A percentile compares a stretch with the other conserved stretches of the same genome.
These are phyloP conservation scores for Mycocentrospora acerina DNA, from an alignment of 2,329 filamentous ascomycete species.

Conservation along the genomic window DNA sequence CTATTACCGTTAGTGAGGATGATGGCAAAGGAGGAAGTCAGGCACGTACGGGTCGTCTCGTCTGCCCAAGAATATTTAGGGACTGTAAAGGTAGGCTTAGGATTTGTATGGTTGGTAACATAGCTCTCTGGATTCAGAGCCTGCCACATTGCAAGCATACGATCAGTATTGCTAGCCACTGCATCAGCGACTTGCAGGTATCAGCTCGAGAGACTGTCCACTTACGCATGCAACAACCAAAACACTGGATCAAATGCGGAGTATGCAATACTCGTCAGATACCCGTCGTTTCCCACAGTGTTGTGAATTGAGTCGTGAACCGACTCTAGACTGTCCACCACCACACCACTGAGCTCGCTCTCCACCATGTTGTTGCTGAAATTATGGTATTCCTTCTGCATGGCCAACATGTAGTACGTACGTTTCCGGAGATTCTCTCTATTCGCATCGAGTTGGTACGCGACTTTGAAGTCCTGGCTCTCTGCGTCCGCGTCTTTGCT, in stretches of 20 bases:
- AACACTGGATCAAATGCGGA: constrained; percentile 80
- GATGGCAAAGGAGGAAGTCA: neutral
- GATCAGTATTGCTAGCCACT: constrained; percentile 65
- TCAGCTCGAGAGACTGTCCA: neutral
- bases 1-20: constrained; percentile 14
- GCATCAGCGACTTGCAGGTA: neutral
- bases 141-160: constrained; percentile 77
- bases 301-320: constrained; percentile 34
- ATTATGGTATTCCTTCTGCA: constrained; percentile 31
- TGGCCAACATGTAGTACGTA: constrained; percentile 66
- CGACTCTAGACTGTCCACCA: constrained; percentile 26
- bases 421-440: constrained; percentile 55
- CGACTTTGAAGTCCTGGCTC: constrained; percentile 25
- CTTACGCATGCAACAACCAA: constrained; percentile 67
- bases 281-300: constrained; percentile 25
- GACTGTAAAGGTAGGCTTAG: constrained; percentile 64
- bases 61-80: constrained; percentile 57
- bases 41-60: constrained; percentile 50
- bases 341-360: constrained; percentile 1
- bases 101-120: constrained; percentile 56
- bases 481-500: constrained; percentile 14
- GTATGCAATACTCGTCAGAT: constrained; percentile 64
- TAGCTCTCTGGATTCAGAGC: constrained; percentile 68
- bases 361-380: constrained; percentile 65
- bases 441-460: constrained; percentile 59